Percentiles rank a stretch among this genome's conserved stretches.
phyloP scores from a whole-genome alignment of 345 rosid genomes.

The Geranium brycei region DNA sequence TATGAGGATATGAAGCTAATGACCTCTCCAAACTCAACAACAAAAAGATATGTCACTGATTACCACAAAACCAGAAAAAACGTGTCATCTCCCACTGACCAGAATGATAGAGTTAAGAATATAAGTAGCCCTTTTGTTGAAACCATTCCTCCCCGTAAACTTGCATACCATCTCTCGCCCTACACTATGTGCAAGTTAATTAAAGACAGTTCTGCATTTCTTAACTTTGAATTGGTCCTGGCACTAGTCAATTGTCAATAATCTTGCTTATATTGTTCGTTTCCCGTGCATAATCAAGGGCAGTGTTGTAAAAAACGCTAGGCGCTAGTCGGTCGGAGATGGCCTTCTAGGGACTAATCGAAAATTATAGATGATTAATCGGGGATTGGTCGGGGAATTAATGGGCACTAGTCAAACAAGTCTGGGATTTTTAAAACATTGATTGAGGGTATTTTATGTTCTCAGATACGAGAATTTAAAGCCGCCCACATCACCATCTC shows the following conservation, averaged over 20 bases:
- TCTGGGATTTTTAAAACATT: neutral
- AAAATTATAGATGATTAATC: no score
- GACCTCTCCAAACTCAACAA: conserved; percentile 46
- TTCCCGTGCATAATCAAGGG: no score
- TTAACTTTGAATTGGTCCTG: no score
- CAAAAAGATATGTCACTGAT: conserved; percentile 20
- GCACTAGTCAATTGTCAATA: no score
- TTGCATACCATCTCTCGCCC: conserved; percentile 16
- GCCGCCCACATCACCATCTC: conserved; percentile 36
- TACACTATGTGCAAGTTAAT: conserved; percentile 22
- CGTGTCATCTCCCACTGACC: conserved; percentile 8
- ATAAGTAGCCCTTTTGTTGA: conserved; percentile 5
- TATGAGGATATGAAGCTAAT: no score
- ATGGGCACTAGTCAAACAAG: neutral
- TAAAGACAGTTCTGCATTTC: no score
- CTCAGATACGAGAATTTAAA: conserved; percentile 26
- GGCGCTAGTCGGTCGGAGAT: no score
- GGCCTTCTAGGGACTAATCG: no score
- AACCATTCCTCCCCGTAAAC: conserved; percentile 11
- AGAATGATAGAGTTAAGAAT: conserved; percentile 20
- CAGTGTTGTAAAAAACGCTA: no score
- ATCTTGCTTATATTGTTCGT: no score
- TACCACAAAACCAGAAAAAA: neutral
- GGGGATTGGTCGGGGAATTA: no score
- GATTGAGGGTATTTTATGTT: neutral